Evolutionary conservation across 2,329 filamentous ascomycete species (phyloP).

Genomic region (Cadophora sp.): DNA sequence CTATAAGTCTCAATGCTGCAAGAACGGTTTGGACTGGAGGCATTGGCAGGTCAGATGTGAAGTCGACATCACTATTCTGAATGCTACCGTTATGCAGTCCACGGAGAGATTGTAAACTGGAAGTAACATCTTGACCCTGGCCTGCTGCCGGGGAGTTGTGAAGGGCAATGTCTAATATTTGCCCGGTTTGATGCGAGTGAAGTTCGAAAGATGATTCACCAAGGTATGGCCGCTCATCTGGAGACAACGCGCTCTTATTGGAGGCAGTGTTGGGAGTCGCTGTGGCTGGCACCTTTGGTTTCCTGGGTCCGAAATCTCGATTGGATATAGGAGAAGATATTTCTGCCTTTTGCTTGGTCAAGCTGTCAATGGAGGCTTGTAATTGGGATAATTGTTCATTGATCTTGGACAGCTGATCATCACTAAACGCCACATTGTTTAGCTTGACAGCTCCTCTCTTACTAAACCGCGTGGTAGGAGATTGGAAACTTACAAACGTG

Average conservation of each 20-base stretch:
- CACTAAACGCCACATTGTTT: constrained; percentile 2
- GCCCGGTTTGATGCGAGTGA: constrained; percentile 28
- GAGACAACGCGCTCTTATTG: neutral
- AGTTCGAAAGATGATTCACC: constrained; percentile 29
- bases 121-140: constrained; percentile 16
- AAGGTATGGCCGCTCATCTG: constrained; percentile 17
- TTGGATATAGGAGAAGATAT: neutral
- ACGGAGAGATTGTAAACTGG: constrained; percentile 21
- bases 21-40: constrained; percentile 18
- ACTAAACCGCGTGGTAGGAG: neutral
- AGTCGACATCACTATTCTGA: neutral
- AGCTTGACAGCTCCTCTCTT: neutral
- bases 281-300: neutral
- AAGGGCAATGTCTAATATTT: constrained; percentile 25
- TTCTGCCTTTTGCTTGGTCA: constrained; percentile 12
- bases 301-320: constrained; percentile 1
- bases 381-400: constrained; percentile 21
- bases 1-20: constrained; percentile 14
- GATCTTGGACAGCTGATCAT: constrained; percentile 19
- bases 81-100: neutral
- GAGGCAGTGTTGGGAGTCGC: constrained; percentile 7
- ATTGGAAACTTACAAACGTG: neutral
- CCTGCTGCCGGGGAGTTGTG: constrained; percentile 14
- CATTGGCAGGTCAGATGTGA: constrained; percentile 19
- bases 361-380: constrained; percentile 10